Evolutionary conservation across 371 early-diverging fungal genomes (phyloP).

Genomic region (Syncephalastrum sp.): DNA sequence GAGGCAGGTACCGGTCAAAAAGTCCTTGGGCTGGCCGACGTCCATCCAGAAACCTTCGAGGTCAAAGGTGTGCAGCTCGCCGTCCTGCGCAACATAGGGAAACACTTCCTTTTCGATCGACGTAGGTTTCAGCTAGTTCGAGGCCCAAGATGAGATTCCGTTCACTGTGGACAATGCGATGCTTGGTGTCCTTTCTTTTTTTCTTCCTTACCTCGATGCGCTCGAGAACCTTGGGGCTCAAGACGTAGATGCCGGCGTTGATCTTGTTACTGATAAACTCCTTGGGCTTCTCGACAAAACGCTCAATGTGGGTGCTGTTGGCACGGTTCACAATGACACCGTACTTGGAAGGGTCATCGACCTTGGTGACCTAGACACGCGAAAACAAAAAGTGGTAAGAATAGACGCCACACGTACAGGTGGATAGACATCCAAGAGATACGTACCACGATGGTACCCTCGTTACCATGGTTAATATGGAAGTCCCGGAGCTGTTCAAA

Average conservation of each 20-base stretch:
- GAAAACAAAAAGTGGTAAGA: background rate
- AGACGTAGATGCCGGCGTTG: conserved; percentile 99
- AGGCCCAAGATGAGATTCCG: background rate
- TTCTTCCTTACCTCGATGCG: conserved; percentile 75
- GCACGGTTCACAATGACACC: conserved; percentile 91
- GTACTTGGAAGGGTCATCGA: conserved; percentile 98
- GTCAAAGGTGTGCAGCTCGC: conserved; percentile 87
- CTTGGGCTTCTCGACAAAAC: conserved; percentile 99
- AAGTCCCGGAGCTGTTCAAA: conserved; percentile 86
- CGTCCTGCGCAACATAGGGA: conserved; percentile 88
- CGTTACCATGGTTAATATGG: conserved; percentile 84
- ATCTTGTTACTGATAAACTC: conserved; percentile 95
- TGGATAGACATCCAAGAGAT: background rate
- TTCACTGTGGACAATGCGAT: no score
- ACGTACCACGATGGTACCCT: conserved; percentile 88
- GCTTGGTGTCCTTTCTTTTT: background rate
- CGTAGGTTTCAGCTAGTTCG: conserved; percentile 78
- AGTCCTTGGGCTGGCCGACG: conserved; percentile 99
- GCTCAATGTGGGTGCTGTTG: conserved; percentile 68
- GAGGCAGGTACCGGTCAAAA: conserved; percentile 92
- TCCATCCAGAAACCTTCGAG: conserved; percentile 99
- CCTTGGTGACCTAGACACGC: conserved; percentile 75
- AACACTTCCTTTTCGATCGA: conserved; percentile 99
- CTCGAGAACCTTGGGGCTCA: conserved; percentile 88
- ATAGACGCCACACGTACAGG: background rate